Conservation (phyloP, 2,329 filamentous ascomycete genomes). For the Hortaea werneckii region DNA sequence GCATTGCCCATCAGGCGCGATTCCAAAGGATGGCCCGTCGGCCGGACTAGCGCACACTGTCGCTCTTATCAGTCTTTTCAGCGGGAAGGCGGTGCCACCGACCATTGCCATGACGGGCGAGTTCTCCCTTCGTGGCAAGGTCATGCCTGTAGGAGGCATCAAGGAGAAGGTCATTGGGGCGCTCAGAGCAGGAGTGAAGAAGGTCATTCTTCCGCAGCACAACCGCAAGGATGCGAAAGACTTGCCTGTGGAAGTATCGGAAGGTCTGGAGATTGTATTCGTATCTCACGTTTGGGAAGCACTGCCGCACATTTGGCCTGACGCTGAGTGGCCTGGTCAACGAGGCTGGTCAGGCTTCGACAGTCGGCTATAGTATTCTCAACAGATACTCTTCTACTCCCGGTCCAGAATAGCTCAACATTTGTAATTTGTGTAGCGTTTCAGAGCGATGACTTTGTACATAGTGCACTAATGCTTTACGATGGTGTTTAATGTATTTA, state of each 20-base stretch:
- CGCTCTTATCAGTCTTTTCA: constrained; percentile 83
- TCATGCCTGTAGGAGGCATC: constrained; percentile 92
- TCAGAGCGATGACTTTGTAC: too few species aligned
- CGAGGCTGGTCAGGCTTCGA: constrained; percentile 61
- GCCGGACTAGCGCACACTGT: constrained; percentile 92
- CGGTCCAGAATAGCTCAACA: too few species aligned
- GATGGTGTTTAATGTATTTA: too few species aligned
- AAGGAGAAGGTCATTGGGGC: constrained; percentile 98
- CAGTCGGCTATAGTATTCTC: constrained; percentile 53
- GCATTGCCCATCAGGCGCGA: constrained; percentile 87
- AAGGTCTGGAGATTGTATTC: constrained; percentile 78
- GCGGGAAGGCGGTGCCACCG: constrained; percentile 73
- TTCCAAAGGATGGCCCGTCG: constrained; percentile 78
- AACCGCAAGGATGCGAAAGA: constrained; percentile 91
- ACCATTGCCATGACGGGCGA: constrained; percentile 90
- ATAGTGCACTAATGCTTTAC: too few species aligned
- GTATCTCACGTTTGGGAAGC: constrained; percentile 93
- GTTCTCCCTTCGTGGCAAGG: constrained; percentile 70
- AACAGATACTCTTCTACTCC: too few species aligned
- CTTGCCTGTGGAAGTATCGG: constrained; percentile 77
- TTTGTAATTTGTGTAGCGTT: too few species aligned
- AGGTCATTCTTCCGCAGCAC: constrained; percentile 74
- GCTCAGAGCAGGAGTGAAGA: constrained; percentile 85
- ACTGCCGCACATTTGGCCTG: constrained; percentile 82
- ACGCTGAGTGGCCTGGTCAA: constrained; percentile 71